Conservation (phyloP, 1,284 basidiomycete genomes). For the Crucibulum cyathiforme region DNA sequence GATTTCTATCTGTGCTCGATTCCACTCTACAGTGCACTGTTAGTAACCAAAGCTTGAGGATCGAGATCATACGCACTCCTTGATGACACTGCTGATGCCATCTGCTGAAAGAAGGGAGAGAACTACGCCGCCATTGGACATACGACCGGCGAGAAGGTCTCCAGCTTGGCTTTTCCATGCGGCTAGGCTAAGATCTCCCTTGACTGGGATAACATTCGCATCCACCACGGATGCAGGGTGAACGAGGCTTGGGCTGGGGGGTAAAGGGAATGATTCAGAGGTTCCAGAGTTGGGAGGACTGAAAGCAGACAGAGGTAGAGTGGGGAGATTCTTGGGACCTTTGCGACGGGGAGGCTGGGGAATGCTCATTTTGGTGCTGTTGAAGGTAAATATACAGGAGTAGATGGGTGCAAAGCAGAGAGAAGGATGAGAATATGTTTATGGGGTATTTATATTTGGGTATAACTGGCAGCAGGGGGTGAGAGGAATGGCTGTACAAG, state of each 20-base stretch:
- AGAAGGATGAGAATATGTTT: not conserved
- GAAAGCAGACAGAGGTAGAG: constrained; percentile 75
- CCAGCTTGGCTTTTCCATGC: too few species aligned
- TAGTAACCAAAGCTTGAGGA: not conserved
- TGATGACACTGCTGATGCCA: too few species aligned
- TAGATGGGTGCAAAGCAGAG: not conserved
- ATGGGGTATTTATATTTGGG: too few species aligned
- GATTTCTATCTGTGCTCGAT: constrained; percentile 36
- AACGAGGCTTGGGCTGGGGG: constrained; percentile 71
- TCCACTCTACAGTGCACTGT: constrained; percentile 36
- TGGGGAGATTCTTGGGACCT: constrained; percentile 66
- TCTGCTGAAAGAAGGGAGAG: not conserved
- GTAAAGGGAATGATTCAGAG: constrained; percentile 68
- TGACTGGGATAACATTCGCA: constrained; percentile 54
- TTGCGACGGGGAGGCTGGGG: constrained; percentile 57
- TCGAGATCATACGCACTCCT: too few species aligned
- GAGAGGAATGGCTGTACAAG: not conserved
- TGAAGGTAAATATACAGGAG: not conserved
- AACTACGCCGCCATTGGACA: not conserved
- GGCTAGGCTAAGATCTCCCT: too few species aligned
- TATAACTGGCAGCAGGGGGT: not conserved
- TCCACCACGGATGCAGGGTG: constrained; percentile 72
- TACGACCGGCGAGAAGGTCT: too few species aligned
- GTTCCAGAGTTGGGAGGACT: constrained; percentile 69
- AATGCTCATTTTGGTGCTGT: constrained; percentile 28